Evolutionary conservation across 2,329 filamentous ascomycete genomes (phyloP).

Genomic region (Albophoma yamanashiensis): DNA sequence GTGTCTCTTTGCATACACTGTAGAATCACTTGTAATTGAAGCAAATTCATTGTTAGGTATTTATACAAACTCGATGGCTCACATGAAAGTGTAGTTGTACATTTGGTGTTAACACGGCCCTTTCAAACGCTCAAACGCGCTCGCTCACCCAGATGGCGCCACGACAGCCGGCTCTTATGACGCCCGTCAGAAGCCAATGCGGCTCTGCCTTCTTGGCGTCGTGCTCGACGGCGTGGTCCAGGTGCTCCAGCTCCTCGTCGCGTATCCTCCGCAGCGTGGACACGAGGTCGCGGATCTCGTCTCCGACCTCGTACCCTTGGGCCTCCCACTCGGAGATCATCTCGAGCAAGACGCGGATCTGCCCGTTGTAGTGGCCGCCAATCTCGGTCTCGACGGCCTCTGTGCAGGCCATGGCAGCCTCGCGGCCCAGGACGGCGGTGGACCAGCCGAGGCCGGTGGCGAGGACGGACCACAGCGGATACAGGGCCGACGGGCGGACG

Average conservation of each 20-base stretch:
- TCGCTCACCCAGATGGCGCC: constrained; percentile 90
- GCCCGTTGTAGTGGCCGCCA: constrained; percentile 87
- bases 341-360: constrained; percentile 70
- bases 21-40: constrained; percentile 2
- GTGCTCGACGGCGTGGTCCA: constrained; percentile 90
- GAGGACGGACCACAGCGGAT: constrained; percentile 76
- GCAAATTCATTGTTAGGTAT: not conserved
- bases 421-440: constrained; percentile 78
- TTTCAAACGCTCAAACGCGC: constrained; percentile 51
- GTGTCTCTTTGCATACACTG: not conserved
- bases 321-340: constrained; percentile 70
- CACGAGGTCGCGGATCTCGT: constrained; percentile 65
- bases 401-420: constrained; percentile 97
- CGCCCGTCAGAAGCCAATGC: constrained; percentile 77
- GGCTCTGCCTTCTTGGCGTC: constrained; percentile 85
- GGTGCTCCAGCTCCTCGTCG: constrained; percentile 93
- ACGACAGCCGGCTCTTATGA: constrained; percentile 82
- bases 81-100: not conserved
- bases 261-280: constrained; percentile 69
- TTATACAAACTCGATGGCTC: not conserved
- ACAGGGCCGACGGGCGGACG: constrained; percentile 84
- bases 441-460: constrained; percentile 79
- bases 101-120: not conserved
- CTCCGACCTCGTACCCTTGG: constrained; percentile 69
- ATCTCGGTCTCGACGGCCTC: constrained; percentile 99